Evolutionary conservation across 345 rosid species (phyloP), one percentile per base, ranked within the genome.

Genomic region (Citrus maxima): DNA sequence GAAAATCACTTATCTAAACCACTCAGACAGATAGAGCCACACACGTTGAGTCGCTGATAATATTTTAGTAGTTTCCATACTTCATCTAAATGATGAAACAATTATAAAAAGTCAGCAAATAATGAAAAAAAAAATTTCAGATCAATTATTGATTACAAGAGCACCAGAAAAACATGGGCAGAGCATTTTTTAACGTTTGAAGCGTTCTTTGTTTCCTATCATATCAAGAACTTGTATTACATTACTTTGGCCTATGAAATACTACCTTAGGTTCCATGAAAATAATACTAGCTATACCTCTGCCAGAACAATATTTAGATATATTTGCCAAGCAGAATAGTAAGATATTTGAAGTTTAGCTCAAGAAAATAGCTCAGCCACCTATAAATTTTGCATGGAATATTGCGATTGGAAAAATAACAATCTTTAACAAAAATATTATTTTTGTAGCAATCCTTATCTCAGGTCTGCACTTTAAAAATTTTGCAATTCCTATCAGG

Each of bases 361-460:
- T 67, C 24, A 58, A 77, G 37, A 51, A 16, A n/a, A 21, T 28
- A 14, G 79, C 89, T 83, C 76, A 87, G 88, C 90, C 87, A 81
- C 78, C 85, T 82, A 64, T 89, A 90, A 74, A 88, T 89, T 82
- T 86, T 61, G 84, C 79, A 77, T 82, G 51, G 51, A 46, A 46
- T 46, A 46, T 46, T 42, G 88, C 37, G 88, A 89, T 70, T 86
- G 89, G 38, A 86, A 84, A 78, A 82, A 82, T 79, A 89, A 89
- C 80, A 89, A 89, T 5, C 89, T 82, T 59, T 86, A 86, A 76
- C 89, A 88, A 76, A 89, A 10, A 89, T 64, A 88, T 86, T 81
- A 88, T 89, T 83, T 88, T 89, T 19, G 89, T 85, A 63, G 91
- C 93, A 67, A 88, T 86, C 24, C 85, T 88, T 40, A 89, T 78